Evolutionary conservation across 1,139 yeast species (phyloP), one percentile per base, ranked within the genome.

Genomic region (Taphrina flavorubra): DNA sequence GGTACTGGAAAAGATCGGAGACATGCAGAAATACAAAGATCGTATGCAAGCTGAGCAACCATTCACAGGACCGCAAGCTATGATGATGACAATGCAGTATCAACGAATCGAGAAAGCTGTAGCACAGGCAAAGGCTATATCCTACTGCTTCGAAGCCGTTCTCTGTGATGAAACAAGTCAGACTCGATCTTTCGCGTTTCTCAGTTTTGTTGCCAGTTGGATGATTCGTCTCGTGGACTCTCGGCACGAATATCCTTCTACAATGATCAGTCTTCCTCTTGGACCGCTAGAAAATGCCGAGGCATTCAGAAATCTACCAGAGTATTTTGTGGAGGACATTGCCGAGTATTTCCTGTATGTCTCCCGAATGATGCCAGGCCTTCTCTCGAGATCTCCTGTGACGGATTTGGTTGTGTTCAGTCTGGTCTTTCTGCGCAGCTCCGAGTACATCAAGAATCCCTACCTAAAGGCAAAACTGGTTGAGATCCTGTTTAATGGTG

Each of bases 361-460:
- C 58, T 81, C 90, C 0, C 84, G 73, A 79, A 82, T 61, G 79
- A 82, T n/a, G 81, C 82, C 31, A 72, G 76, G 46, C 67, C 76
- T 39, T 68, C 78, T 49, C 65, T 75, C 70, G 61, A 70, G 51
- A 63, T 71, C 51, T 71, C 74, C 37, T 67, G 73, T 51, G 40
- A 70, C 70, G 20, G 74, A 74, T 46, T 85, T 90, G 74, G 85
- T 90, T 61, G 92, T 90, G 73, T 87, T 91, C 76, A 82, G 89
- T 2, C 86, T 91, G 18, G 84, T 87, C 1, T 83, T 92, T 69
- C 79, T 94, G 74, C 85, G 97, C 76, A 90, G 96, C 77, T 94
- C 97, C 0, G 92, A 88, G 75, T 80, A 90, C 65, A 82, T 94
- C 68, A 91, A 96, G 70, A 95, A 94, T 76, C 99, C 99, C 0